Evolutionary conservation across 306 rosid genomes (phyloP), one percentile per base, ranked within the genome.

Genomic region (Elaeagnus macrophylla): DNA sequence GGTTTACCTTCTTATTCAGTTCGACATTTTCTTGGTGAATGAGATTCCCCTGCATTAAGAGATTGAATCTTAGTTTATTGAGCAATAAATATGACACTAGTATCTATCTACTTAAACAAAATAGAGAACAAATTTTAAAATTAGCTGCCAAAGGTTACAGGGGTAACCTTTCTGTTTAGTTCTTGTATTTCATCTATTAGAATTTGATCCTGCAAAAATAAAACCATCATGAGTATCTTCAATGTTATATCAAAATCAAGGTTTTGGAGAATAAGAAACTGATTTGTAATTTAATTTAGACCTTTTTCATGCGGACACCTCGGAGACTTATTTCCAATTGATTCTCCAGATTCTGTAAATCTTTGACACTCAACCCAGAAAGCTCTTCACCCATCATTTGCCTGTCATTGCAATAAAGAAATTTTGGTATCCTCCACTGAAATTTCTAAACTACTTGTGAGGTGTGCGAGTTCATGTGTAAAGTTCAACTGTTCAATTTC

Each of bases 341-440:
- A 54, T 67, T 81, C 76, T 89, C 94, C 62, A 89, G 76, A 62
- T 56, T 75, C 39, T 76, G 84, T 52, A 86, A 68, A 49, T 89
- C 90, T 70, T 83, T 81, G 64, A 68, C 72, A 16, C 67, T 79
- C 72, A 89, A 51, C 8, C 90, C 82, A 54, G 94, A 81, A 43
- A 89, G 76, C 57, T 86, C 97, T 80, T 86, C 83, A 13, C 97
- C 97, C 97, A 90, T 81, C 70, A 90, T 79, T 74, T 86, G 68
- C 76, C 97, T 90, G 78, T 74, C 51, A 25, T 25, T 25, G 4
- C 32, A 25, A 57, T 25, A 25, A 25, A 25, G 32, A 25, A 25
- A 25, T 25, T 25, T 25, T 25, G 32, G 32, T 25, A 25, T 25
- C 32, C 32, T 25, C 32, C 32, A 25, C 32, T 25, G 32, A 20